phyloP scores from a whole-genome alignment of 106 monocot genomes.

The Acorus gramineus region DNA sequence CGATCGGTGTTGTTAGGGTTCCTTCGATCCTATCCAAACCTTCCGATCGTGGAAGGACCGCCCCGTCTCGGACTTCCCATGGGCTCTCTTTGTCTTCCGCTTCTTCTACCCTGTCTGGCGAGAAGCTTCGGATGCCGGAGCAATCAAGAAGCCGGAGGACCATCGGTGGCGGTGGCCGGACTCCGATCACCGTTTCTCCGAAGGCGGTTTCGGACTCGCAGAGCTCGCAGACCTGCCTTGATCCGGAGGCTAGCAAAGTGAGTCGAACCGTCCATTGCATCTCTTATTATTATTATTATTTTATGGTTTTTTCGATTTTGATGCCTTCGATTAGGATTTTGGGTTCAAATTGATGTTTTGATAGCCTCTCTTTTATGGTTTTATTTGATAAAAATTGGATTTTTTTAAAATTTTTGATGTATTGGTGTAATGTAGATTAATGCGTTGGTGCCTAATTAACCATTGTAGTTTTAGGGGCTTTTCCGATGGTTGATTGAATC shows the following conservation, averaged over 20 bases:
- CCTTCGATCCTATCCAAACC: too few relatives aligned
- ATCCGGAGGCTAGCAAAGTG: conserved; percentile 74
- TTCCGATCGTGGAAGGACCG: background rate
- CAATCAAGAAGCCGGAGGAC: background rate
- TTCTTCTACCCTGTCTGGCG: conserved; percentile 37
- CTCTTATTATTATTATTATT: too few relatives aligned
- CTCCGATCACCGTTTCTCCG: conserved; percentile 44
- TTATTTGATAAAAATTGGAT: too few relatives aligned
- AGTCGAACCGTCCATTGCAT: conserved; percentile 1
- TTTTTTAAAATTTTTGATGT: too few relatives aligned
- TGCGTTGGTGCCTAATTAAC: too few relatives aligned
- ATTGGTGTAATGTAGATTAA: too few relatives aligned
- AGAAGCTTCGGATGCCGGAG: conserved; percentile 2
- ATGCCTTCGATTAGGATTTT: too few relatives aligned
- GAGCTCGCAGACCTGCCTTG: conserved; percentile 67
- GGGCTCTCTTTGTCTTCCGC: conserved; percentile 3
- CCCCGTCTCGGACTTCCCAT: background rate
- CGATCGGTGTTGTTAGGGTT: too few relatives aligned
- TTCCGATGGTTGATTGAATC: too few relatives aligned
- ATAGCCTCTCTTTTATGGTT: too few relatives aligned
- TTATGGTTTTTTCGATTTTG: background rate
- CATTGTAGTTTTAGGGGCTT: too few relatives aligned
- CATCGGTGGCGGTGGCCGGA: background rate
- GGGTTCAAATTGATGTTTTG: too few relatives aligned
- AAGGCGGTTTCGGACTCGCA: conserved; percentile 69